Evolutionary conservation across 2,329 filamentous ascomycete genomes (phyloP).

Genomic region (Fusarium papillatum): DNA sequence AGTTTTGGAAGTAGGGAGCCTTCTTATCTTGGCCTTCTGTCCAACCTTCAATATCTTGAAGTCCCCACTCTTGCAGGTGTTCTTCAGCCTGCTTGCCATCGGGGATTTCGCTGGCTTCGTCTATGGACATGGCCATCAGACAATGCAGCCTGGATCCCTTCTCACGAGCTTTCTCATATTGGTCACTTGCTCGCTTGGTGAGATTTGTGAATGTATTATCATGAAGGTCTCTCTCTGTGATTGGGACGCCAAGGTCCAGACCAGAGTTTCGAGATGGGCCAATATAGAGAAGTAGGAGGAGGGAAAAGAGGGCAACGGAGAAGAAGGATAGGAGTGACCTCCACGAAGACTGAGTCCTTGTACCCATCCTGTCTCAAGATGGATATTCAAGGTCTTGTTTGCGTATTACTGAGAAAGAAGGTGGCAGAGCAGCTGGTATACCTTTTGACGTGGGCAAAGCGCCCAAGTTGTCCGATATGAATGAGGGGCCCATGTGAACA

Average conservation of each 20-base stretch:
- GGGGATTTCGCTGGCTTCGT: neutral
- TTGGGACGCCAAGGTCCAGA: neutral
- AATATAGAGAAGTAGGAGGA: neutral
- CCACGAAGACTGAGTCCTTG: neutral
- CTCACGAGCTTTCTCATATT: neutral
- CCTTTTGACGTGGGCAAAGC: neutral
- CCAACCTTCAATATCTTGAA: neutral
- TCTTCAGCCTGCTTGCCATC: no score
- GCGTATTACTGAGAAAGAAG: neutral
- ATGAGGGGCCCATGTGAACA: neutral
- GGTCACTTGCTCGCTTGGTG: neutral
- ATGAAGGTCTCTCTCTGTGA: neutral
- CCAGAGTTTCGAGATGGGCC: neutral
- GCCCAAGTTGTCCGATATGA: neutral
- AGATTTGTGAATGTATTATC: neutral
- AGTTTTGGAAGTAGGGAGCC: neutral
- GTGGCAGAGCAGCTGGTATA: neutral
- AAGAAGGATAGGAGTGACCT: conserved; percentile 4
- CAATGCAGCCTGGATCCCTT: conserved; percentile 5
- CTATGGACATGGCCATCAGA: conserved; percentile 1
- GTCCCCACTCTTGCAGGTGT: no score
- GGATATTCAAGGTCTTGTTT: neutral
- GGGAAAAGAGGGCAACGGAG: neutral
- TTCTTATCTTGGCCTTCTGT: neutral
- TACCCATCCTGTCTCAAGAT: conserved; percentile 1